These are phyloP conservation scores for Colletotrichum somersetense DNA, from an alignment of 2,329 filamentous ascomycete species.

Conservation along the genomic window DNA sequence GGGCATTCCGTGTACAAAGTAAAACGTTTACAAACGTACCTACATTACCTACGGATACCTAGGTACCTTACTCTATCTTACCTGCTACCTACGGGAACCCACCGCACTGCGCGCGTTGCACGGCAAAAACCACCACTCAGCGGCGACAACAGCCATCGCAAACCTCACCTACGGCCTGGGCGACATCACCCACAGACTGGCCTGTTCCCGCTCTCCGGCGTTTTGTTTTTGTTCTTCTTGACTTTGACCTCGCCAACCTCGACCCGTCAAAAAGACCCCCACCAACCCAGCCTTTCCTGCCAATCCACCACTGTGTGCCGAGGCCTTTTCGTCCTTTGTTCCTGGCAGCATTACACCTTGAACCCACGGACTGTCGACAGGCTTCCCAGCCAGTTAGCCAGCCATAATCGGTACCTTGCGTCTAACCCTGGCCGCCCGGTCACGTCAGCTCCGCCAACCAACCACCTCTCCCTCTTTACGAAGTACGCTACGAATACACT, in stretches of 20 bases:
- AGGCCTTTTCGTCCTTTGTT: conserved; percentile 34
- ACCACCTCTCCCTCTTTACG: conserved; percentile 7
- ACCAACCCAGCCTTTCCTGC: conserved; percentile 18
- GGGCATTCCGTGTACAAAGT: not conserved
- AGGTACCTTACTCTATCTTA: not conserved
- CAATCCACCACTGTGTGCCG: conserved; percentile 23
- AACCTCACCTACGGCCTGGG: conserved; percentile 12
- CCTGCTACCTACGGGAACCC: no score
- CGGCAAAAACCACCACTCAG: conserved; percentile 3
- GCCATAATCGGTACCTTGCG: conserved; percentile 39
- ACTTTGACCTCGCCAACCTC: conserved; percentile 33
- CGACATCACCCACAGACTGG: conserved; percentile 17
- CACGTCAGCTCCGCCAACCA: conserved; percentile 31
- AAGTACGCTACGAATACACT: not conserved
- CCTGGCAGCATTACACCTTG: conserved; percentile 20
- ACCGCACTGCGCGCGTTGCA: not conserved
- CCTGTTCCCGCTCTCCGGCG: conserved; percentile 17
- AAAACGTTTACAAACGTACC: no score
- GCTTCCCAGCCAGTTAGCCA: conserved; percentile 13
- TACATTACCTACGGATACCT: not conserved
- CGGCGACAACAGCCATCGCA: conserved; percentile 18
- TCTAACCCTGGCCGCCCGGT: conserved; percentile 33
- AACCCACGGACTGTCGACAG: conserved; percentile 25
- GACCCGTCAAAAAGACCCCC: conserved; percentile 13
- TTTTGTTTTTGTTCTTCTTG: not conserved